Evolutionary conservation across 2,329 filamentous ascomycete species (phyloP).

Genomic region (Penicillium sp.): DNA sequence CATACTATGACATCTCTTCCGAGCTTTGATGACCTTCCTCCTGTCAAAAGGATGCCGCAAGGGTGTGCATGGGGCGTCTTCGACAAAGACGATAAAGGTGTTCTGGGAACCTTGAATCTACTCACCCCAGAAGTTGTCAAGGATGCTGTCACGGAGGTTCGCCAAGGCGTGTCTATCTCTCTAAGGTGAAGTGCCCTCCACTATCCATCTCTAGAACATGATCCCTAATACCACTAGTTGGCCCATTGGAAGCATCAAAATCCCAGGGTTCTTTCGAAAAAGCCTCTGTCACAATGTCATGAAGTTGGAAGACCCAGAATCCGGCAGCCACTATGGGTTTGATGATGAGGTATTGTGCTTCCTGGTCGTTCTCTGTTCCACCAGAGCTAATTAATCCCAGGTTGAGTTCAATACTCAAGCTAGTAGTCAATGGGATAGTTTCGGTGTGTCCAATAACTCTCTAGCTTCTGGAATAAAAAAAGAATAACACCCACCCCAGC

Average conservation of each 20-base stretch:
- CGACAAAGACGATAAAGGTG: conserved; percentile 44
- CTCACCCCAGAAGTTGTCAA: conserved; percentile 47
- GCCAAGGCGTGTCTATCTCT: conserved; percentile 43
- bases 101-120: conserved; percentile 48
- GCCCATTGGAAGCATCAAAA: conserved; percentile 34
- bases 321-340: conserved; percentile 39
- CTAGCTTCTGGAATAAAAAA: background rate
- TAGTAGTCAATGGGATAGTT: conserved; percentile 49
- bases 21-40: conserved; percentile 44
- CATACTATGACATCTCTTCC: conserved; percentile 17
- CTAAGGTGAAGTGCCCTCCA: conserved; percentile 41
- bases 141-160: conserved; percentile 44
- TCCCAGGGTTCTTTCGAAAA: conserved; percentile 39
- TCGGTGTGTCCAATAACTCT: conserved; percentile 35
- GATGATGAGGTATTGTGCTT: conserved; percentile 43
- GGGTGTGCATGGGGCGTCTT: conserved; percentile 48
- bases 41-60: conserved; percentile 43
- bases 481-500: conserved; percentile 11
- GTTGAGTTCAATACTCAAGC: conserved; percentile 50
- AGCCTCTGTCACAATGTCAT: conserved; percentile 32
- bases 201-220: background rate
- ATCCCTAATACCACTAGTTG: conserved; percentile 13
- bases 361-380: background rate
- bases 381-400: background rate
- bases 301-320: conserved; percentile 31